These are phyloP conservation scores for Staphylotrichum tortipilum DNA, from an alignment of 495 filamentous ascomycete genomes.

Conservation along the genomic window DNA sequence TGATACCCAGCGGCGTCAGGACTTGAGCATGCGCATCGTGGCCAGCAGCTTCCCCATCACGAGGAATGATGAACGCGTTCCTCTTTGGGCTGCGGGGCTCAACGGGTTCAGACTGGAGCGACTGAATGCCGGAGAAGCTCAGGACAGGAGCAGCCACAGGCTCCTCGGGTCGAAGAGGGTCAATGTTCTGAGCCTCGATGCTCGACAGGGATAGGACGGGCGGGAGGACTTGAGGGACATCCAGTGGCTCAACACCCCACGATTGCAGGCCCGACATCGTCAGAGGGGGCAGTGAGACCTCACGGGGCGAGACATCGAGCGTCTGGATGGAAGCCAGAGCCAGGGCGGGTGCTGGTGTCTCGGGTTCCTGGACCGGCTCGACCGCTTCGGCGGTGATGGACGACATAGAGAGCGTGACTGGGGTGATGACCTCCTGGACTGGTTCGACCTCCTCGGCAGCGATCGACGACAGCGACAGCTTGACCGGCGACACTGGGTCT, in stretches of 20 bases:
- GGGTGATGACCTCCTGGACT: constrained; percentile 13
- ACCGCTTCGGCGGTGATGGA: constrained; percentile 20
- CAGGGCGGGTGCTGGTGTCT: constrained; percentile 11
- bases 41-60: constrained; percentile 23
- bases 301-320: constrained; percentile 27
- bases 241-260: constrained; percentile 15
- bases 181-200: constrained; percentile 33
- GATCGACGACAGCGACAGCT: constrained; percentile 23
- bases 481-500: constrained; percentile 10
- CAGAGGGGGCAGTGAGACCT: constrained; percentile 10
- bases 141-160: constrained; percentile 19
- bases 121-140: constrained; percentile 41
- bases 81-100: constrained; percentile 39
- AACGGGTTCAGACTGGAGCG: constrained; percentile 44
- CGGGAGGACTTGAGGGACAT: constrained; percentile 5
- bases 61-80: constrained; percentile 41
- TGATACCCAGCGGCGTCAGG: too few relatives aligned
- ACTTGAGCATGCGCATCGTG: too few relatives aligned
- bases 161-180: constrained; percentile 14
- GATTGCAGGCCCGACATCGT: constrained; percentile 15
- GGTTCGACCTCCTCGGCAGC: constrained; percentile 22
- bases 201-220: constrained; percentile 17
- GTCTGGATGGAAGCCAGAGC: constrained; percentile 23
- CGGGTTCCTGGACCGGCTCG: constrained; percentile 25
- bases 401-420: constrained; percentile 19